Conservation (phyloP, 768 basidiomycete genomes). For the Mycena indigotica region DNA sequence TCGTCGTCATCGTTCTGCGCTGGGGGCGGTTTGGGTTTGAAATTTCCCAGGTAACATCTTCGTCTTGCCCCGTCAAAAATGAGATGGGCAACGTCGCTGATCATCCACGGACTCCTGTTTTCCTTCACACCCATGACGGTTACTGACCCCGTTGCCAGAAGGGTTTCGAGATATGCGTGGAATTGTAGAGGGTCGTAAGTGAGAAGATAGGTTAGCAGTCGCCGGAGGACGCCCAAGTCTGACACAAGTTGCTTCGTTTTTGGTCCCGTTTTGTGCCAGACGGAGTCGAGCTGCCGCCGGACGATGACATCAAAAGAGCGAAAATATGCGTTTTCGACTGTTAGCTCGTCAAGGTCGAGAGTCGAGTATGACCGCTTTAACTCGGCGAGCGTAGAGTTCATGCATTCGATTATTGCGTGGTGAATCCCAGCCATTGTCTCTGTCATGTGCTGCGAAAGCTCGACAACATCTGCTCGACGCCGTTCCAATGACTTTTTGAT, state of each 20-base stretch:
- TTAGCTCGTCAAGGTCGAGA: slow-evolving; percentile 91
- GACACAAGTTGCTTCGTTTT: slow-evolving; percentile 89
- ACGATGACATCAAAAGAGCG: slow-evolving; percentile 89
- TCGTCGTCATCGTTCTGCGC: slow-evolving; percentile 65
- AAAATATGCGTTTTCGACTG: slow-evolving; percentile 91
- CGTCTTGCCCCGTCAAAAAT: slow-evolving; percentile 81
- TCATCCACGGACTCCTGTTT: slow-evolving; percentile 85
- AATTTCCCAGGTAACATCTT: slow-evolving; percentile 69
- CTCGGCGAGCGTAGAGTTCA: slow-evolving; percentile 87
- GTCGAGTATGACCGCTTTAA: slow-evolving; percentile 82
- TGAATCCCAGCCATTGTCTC: slow-evolving; percentile 92
- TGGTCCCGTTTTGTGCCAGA: slow-evolving; percentile 96
- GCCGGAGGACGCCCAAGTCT: slow-evolving; percentile 83
- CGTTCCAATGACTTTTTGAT: slow-evolving; percentile 82
- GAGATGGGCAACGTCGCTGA: slow-evolving; percentile 86
- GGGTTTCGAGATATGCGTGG: slow-evolving; percentile 87
- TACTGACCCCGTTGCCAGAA: slow-evolving; percentile 61
- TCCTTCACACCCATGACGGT: slow-evolving; percentile 57
- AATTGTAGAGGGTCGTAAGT: slow-evolving; percentile 91
- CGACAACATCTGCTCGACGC: slow-evolving; percentile 87
- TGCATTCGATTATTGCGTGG: slow-evolving; percentile 88
- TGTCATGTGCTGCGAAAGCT: slow-evolving; percentile 84
- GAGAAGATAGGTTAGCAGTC: slow-evolving; percentile 80
- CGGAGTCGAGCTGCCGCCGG: slow-evolving; percentile 83
- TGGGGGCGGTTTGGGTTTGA: slow-evolving; percentile 33